A percentile compares a stretch with the other conserved stretches of the same genome.
These are phyloP conservation scores for Talaromyces islandicus DNA, from an alignment of 2,329 filamentous ascomycete genomes.

Conservation along the genomic window DNA sequence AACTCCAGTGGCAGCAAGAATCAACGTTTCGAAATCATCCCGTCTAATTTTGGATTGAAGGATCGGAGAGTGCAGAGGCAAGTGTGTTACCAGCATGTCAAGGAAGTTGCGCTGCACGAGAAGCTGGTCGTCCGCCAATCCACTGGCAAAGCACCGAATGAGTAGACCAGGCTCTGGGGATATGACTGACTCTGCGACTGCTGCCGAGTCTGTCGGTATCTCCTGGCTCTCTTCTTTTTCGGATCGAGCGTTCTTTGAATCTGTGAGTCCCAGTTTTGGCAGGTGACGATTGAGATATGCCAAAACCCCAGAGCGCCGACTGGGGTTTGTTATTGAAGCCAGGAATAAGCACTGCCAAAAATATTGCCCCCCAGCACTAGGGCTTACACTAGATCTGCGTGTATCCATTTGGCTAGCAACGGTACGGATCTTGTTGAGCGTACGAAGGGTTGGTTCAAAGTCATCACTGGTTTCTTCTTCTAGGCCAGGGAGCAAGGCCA, in stretches of 20 bases:
- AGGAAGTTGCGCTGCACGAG: conserved; percentile 92
- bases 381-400: conserved; percentile 43
- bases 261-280: conserved; percentile 58
- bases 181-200: conserved; percentile 43
- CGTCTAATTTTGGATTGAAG: conserved; percentile 68
- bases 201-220: conserved; percentile 23
- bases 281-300: conserved; percentile 77
- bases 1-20: conserved; percentile 78
- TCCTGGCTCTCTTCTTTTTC: conserved; percentile 21
- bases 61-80: conserved; percentile 77
- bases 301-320: conserved; percentile 75
- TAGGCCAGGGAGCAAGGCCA: conserved; percentile 82
- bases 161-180: conserved; percentile 85
- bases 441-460: conserved; percentile 77
- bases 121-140: conserved; percentile 78
- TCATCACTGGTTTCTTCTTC: conserved; percentile 97
- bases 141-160: conserved; percentile 85
- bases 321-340: conserved; percentile 83
- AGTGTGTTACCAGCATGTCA: conserved; percentile 82
- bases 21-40: conserved; percentile 72
- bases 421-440: conserved; percentile 71
- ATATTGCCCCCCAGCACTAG: conserved; percentile 66
- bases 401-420: conserved; percentile 50
- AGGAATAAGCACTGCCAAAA: conserved; percentile 99
- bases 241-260: conserved; percentile 23